Conservation (phyloP, 2,329 filamentous ascomycete genomes). For the Lithohypha guttulata region DNA sequence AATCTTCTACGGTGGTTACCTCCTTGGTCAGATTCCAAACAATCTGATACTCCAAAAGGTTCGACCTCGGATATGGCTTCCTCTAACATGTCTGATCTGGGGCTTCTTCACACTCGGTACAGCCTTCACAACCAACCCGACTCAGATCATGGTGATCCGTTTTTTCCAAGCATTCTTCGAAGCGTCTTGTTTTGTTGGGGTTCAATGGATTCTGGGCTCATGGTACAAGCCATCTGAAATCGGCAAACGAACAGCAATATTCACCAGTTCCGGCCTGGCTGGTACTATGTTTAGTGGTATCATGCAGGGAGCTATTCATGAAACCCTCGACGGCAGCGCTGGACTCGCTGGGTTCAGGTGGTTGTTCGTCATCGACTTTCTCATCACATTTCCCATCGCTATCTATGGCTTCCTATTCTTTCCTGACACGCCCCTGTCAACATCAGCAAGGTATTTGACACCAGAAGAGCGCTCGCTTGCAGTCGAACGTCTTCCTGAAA, state of each 20-base stretch:
- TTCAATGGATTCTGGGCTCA: constrained; percentile 22
- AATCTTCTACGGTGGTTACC: constrained; percentile 17
- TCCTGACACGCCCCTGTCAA: constrained; percentile 29
- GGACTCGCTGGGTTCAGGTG: constrained; percentile 38
- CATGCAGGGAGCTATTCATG: constrained; percentile 19
- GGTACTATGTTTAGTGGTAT: constrained; percentile 14
- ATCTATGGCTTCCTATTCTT: constrained; percentile 34
- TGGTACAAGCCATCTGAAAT: constrained; percentile 26
- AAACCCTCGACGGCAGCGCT: constrained; percentile 39
- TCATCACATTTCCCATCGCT: constrained; percentile 35
- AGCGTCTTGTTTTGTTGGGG: constrained; percentile 23
- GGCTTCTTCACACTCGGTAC: constrained; percentile 24
- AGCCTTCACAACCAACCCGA: constrained; percentile 10
- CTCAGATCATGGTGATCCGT: constrained; percentile 18
- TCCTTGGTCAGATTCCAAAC: constrained; percentile 24
- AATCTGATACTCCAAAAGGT: constrained; percentile 26
- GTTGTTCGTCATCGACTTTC: constrained; percentile 31
- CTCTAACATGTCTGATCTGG: constrained; percentile 25
- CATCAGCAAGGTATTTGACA: constrained; percentile 27
- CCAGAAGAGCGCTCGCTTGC: constrained; percentile 25
- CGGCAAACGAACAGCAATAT: constrained; percentile 29
- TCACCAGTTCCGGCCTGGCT: constrained; percentile 27
- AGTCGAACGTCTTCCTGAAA: constrained; percentile 24
- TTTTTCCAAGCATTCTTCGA: constrained; percentile 18
- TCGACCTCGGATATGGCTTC: constrained; percentile 25